These are phyloP conservation scores for Nitzschia sp. DNA, from an alignment of 108 stramenopile genomes.

Conservation along the genomic window DNA sequence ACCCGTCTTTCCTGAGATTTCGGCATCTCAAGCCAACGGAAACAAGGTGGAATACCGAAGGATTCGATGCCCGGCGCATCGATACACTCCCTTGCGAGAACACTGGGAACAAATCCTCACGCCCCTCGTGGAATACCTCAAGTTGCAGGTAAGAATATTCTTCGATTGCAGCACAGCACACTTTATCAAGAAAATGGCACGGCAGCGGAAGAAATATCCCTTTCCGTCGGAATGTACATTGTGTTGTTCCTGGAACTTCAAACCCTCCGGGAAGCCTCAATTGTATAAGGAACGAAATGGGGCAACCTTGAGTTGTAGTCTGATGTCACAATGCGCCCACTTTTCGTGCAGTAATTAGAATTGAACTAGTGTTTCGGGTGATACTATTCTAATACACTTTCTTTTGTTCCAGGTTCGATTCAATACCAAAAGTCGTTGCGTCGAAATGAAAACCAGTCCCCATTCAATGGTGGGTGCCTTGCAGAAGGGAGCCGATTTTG, in stretches of 20 bases:
- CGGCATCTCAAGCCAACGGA: conserved; percentile 68
- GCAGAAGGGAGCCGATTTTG: conserved; percentile 97
- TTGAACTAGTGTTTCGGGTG: neutral
- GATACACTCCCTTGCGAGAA: conserved; percentile 46
- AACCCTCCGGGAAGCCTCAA: conserved; percentile 70
- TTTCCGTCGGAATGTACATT: conserved; percentile 32
- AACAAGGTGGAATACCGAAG: conserved; percentile 87
- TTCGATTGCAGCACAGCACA: neutral
- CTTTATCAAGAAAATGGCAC: neutral
- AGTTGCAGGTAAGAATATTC: conserved; percentile 73
- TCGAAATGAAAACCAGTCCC: conserved; percentile 94
- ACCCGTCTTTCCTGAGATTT: conserved; percentile 79
- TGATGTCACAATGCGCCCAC: conserved; percentile 38
- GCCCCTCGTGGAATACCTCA: conserved; percentile 92
- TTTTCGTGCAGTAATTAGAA: neutral
- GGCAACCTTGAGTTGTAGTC: conserved; percentile 44
- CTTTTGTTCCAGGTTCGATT: conserved; percentile 76
- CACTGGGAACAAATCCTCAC: conserved; percentile 44
- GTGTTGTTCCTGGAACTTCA: conserved; percentile 68
- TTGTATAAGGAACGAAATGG: conserved; percentile 40
- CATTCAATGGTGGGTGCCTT: conserved; percentile 88
- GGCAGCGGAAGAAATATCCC: conserved; percentile 39
- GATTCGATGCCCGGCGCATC: conserved; percentile 94
- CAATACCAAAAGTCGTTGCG: conserved; percentile 95
- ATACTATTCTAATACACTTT: neutral